Base-by-base conservation (phyloP, 2,329 filamentous ascomycete species). In the Diaporthe australafricana region DNA sequence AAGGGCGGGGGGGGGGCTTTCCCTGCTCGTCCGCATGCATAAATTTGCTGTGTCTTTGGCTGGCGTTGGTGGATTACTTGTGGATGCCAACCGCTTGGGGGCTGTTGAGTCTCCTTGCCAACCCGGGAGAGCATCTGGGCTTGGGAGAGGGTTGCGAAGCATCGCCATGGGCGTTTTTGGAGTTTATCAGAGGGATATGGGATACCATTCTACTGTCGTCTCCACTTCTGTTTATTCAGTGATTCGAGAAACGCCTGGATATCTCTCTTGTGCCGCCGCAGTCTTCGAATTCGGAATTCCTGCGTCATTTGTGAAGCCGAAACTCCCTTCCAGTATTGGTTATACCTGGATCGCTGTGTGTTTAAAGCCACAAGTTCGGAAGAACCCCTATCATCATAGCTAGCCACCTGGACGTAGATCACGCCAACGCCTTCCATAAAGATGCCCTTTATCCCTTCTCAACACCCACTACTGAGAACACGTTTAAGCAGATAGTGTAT, bases 81-180 rank as follows among this genome's bases (percentile, higher is more conserved):
- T 40, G 45, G 57, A 62, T 47, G 40, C 25, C 9, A n/a, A 16
- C 22, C 0, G 11, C 16, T n/a, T 11, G 27, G 27, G 57, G 57
- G 2, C n/a, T n/a, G 22, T 25, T 16, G 25, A 22, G 17, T 17
- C 56, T n/a, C 22, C 57, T n/a, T 9, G 0, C 1, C 2, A n/a
- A 32, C 42, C 17, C 22, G 42, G 42, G 27, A n/a, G 42, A 17
- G 42, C 42, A 48, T 22, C 45, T 25, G 20, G 20, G 27, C 60
- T 17, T 20, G 14, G 55, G 8, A 60, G 55, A 60, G n/a, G 55
- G 11, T 40, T 30, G 60, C 2, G 60, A 25, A 63, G 60, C 60
- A 63, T 63, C 42, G 30, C 22, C 42, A 12, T 48, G 60, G 60
- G 60, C 60, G 60, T 63, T 63, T 5, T 48, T 7, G 30, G 60